phyloP scores from a whole-genome alignment of 176 grass and related monocot species.

The Avena insularis region DNA sequence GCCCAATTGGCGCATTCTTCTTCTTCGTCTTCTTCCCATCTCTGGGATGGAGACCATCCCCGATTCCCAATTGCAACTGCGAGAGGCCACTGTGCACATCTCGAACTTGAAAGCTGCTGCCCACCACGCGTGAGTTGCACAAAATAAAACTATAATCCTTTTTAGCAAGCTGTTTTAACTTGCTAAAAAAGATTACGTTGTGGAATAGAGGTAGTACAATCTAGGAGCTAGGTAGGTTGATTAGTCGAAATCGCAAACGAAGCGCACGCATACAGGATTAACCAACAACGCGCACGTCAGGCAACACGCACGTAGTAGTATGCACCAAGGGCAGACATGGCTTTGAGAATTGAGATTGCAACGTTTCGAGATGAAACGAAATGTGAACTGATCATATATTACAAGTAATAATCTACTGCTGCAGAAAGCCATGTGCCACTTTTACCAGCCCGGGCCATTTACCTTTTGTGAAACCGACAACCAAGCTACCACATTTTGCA shows the following conservation, averaged over 20 bases:
- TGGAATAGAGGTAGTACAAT: no score
- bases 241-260: background rate
- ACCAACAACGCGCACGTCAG: background rate
- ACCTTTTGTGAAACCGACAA: constrained; percentile 1
- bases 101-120: no score
- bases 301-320: background rate
- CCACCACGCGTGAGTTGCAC: no score
- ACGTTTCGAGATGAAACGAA: background rate
- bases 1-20: no score
- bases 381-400: background rate
- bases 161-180: no score
- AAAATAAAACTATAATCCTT: no score
- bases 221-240: background rate
- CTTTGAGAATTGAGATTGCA: background rate
- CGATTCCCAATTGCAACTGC: no score
- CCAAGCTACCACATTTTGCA: background rate
- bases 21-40: no score
- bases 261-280: background rate
- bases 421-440: background rate
- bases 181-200: no score
- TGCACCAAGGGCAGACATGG: background rate
- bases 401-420: no score
- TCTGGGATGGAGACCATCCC: no score
- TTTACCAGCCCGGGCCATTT: constrained; percentile 23
- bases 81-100: no score